phyloP scores from a whole-genome alignment of 768 basidiomycete genomes.

The Tylopilus cervinicoccineus region DNA sequence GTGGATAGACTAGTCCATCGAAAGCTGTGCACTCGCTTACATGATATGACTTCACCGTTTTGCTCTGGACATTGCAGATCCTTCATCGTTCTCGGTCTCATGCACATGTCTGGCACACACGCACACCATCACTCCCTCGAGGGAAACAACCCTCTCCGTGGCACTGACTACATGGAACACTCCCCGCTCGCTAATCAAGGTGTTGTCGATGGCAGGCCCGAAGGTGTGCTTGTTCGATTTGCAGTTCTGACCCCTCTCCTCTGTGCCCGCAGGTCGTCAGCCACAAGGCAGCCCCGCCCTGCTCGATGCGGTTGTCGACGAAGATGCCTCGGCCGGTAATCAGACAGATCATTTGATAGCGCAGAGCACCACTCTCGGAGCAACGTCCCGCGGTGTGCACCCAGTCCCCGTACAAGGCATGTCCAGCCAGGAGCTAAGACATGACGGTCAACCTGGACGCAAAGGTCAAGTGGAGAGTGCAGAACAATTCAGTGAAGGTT shows the following conservation, averaged over 20 bases:
- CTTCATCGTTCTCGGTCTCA: too few relatives aligned
- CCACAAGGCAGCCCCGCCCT: slow-evolving; percentile 16
- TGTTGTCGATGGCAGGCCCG: slow-evolving; percentile 20
- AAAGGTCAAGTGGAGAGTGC: slow-evolving; percentile 23
- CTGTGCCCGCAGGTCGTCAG: slow-evolving; percentile 10
- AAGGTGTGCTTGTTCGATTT: slow-evolving; percentile 3
- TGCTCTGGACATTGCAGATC: too few relatives aligned
- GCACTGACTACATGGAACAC: slow-evolving; percentile 14
- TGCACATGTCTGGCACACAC: slow-evolving; percentile 12
- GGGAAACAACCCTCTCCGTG: slow-evolving; percentile 15
- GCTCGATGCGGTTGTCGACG: slow-evolving; percentile 31
- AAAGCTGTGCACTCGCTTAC: neutral
- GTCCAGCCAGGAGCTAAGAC: slow-evolving; percentile 34
- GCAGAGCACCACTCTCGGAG: slow-evolving; percentile 27
- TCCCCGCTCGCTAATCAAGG: slow-evolving; percentile 12
- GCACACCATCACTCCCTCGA: slow-evolving; percentile 18
- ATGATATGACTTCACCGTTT: slow-evolving; percentile 16
- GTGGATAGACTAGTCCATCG: neutral
- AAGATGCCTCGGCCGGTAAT: slow-evolving; percentile 25
- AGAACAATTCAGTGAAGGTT: slow-evolving; percentile 14
- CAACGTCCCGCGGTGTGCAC: slow-evolving; percentile 33
- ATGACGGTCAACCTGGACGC: slow-evolving; percentile 31
- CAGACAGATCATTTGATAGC: slow-evolving; percentile 9
- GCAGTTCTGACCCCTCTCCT: neutral
- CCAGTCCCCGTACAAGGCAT: slow-evolving; percentile 26